phyloP scores from a whole-genome alignment of 1,139 yeast genomes.

The Sugiyamaella neomexicana region DNA sequence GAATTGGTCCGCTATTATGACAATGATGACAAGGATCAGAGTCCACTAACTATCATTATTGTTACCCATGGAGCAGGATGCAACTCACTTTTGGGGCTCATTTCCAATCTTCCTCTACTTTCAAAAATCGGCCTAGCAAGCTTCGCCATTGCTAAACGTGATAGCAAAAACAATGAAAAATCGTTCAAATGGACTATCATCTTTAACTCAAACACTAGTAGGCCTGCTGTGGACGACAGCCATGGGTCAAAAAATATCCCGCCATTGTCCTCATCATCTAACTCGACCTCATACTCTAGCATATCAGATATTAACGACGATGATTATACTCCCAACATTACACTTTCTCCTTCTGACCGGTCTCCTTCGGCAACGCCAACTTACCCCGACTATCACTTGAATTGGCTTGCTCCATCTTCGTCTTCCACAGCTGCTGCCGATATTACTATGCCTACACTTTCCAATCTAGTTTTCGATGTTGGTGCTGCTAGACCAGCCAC shows the following conservation, averaged over 20 bases:
- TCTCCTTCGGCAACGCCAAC: background rate
- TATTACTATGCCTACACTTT: slow-evolving; percentile 4
- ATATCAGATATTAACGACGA: slow-evolving; percentile 12
- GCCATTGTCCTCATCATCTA: slow-evolving; percentile 14
- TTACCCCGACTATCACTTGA: slow-evolving; percentile 3
- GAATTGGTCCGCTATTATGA: slow-evolving; percentile 32
- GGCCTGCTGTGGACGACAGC: background rate
- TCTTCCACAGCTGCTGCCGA: background rate
- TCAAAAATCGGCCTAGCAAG: slow-evolving; percentile 38
- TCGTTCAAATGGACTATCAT: slow-evolving; percentile 10
- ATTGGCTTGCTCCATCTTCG: slow-evolving; percentile 6
- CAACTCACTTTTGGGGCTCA: slow-evolving; percentile 41
- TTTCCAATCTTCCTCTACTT: slow-evolving; percentile 39
- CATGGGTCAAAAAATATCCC: background rate
- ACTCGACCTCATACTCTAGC: slow-evolving; percentile 14
- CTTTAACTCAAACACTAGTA: slow-evolving; percentile 6
- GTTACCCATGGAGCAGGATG: slow-evolving; percentile 47
- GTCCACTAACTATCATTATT: slow-evolving; percentile 34
- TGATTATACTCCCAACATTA: slow-evolving; percentile 5
- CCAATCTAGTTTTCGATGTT: slow-evolving; percentile 8
- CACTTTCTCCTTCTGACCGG: background rate
- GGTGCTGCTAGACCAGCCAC: slow-evolving; percentile 13
- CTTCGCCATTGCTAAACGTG: slow-evolving; percentile 30
- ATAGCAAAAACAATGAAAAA: background rate
- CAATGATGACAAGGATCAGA: slow-evolving; percentile 1